phyloP scores from a whole-genome alignment of 805 yeast species.

The Candida nanaspora region DNA sequence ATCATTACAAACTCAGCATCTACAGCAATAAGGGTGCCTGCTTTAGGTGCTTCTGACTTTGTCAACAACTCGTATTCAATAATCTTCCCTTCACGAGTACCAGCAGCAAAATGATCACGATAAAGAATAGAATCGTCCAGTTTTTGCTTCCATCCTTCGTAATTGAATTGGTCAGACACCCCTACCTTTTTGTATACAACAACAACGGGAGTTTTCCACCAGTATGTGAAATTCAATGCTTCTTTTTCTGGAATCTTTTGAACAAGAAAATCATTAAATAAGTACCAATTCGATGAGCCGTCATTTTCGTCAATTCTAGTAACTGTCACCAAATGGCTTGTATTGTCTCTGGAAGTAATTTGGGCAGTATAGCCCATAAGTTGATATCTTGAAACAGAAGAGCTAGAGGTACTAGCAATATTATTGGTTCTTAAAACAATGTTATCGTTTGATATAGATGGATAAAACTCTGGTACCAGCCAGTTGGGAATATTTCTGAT shows the following conservation, averaged over 20 bases:
- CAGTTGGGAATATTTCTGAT: conserved; percentile 46
- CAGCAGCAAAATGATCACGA: conserved; percentile 66
- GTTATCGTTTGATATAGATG: conserved; percentile 17
- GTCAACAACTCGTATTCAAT: conserved; percentile 67
- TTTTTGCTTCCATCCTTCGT: conserved; percentile 43
- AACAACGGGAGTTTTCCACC: conserved; percentile 83
- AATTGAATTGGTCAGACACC: conserved; percentile 31
- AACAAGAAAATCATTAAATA: conserved; percentile 90
- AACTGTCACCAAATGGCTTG: conserved; percentile 56
- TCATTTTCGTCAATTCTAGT: conserved; percentile 31
- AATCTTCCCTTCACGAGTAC: conserved; percentile 48
- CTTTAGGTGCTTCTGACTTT: conserved; percentile 58
- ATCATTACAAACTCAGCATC: conserved; percentile 95
- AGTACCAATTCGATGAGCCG: conserved; percentile 48
- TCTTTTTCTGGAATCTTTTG: conserved; percentile 67
- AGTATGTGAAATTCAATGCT: conserved; percentile 59
- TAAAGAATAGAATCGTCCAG: conserved; percentile 63
- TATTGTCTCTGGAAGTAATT: conserved; percentile 45
- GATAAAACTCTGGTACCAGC: conserved; percentile 56
- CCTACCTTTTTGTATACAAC: conserved; percentile 54
- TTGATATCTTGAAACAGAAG: conserved; percentile 38
- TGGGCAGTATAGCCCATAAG: conserved; percentile 66
- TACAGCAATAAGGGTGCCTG: conserved; percentile 79
- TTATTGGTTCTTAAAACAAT: conserved; percentile 18
- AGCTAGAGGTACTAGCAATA: conserved; percentile 14